Evolutionary conservation across 2,329 filamentous ascomycete genomes (phyloP).

Genomic region (Amauroascus verrucosus): DNA sequence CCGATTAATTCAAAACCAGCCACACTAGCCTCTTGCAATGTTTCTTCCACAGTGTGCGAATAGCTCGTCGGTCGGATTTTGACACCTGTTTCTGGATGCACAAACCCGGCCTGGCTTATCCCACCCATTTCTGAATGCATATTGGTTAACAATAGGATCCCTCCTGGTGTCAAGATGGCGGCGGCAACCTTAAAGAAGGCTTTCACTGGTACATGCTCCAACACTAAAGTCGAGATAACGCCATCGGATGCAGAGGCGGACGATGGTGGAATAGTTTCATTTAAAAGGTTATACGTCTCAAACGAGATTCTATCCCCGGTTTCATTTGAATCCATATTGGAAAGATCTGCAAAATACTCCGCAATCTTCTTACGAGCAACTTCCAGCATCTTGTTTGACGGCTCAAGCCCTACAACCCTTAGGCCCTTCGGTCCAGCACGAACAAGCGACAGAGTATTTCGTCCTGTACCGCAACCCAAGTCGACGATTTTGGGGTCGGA

Average conservation of each 20-base stretch:
- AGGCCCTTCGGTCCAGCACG: conserved; percentile 1
- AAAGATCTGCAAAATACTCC: conserved; percentile 4
- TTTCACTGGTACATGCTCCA: conserved; percentile 51
- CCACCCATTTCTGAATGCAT: conserved; percentile 58
- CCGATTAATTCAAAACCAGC: conserved; percentile 39
- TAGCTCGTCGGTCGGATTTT: conserved; percentile 54
- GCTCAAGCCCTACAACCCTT: conserved; percentile 47
- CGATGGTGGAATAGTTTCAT: conserved; percentile 19
- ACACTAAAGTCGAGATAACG: conserved; percentile 51
- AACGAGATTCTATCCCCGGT: conserved; percentile 9
- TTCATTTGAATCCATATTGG: not conserved
- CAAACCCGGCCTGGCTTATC: conserved; percentile 52
- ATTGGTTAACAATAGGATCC: conserved; percentile 51
- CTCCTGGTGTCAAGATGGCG: conserved; percentile 37
- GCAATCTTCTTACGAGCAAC: conserved; percentile 38
- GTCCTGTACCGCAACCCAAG: conserved; percentile 55
- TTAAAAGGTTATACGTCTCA: conserved; percentile 33
- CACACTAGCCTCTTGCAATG: conserved; percentile 40
- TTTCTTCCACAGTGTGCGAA: conserved; percentile 44
- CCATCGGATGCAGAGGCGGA: conserved; percentile 30
- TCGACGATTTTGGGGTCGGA: conserved; percentile 43
- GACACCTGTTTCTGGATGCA: conserved; percentile 41
- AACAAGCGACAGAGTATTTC: conserved; percentile 49
- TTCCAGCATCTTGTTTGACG: conserved; percentile 48
- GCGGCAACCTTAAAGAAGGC: conserved; percentile 48